phyloP scores from a whole-genome alignment of 2,329 filamentous ascomycete species.

The Paradendryphiella salina region DNA sequence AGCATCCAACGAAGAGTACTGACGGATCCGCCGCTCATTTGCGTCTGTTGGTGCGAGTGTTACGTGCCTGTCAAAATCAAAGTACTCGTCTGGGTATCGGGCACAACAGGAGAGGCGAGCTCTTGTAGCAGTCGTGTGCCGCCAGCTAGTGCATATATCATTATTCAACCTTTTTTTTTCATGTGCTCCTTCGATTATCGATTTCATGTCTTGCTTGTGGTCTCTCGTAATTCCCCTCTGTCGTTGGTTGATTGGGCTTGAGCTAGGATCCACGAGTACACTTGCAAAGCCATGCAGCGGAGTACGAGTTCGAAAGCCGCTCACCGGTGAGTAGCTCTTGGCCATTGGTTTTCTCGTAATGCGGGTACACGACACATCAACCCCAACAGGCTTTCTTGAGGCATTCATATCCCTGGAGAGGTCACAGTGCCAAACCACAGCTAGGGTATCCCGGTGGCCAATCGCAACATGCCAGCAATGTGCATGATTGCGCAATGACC shows the following conservation, averaged over 20 bases:
- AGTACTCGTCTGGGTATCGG: constrained; percentile 26
- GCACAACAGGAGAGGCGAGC: constrained; percentile 12
- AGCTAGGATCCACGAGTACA: neutral
- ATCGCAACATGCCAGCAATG: constrained; percentile 17
- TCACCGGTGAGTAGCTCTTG: constrained; percentile 14
- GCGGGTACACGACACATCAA: constrained; percentile 13
- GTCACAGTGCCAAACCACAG: constrained; percentile 17
- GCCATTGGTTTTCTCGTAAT: constrained; percentile 5
- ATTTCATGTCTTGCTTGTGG: constrained; percentile 13
- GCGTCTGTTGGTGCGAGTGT: constrained; percentile 29
- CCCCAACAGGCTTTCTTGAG: constrained; percentile 22
- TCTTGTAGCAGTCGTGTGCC: constrained; percentile 28
- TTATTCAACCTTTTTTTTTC: constrained; percentile 19
- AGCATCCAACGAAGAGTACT: constrained; percentile 16
- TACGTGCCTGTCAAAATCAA: constrained; percentile 37
- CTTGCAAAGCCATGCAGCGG: neutral
- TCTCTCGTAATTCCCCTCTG: neutral
- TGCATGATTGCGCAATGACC: constrained; percentile 21
- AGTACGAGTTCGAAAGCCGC: neutral
- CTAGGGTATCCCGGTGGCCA: constrained; percentile 20
- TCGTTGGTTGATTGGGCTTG: neutral
- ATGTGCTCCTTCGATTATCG: constrained; percentile 23
- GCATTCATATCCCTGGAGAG: constrained; percentile 25
- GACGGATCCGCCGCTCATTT: constrained; percentile 14
- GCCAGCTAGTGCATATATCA: constrained; percentile 31